phyloP scores from a whole-genome alignment of 495 filamentous ascomycete genomes.

The Aspergillus haitiensis region DNA sequence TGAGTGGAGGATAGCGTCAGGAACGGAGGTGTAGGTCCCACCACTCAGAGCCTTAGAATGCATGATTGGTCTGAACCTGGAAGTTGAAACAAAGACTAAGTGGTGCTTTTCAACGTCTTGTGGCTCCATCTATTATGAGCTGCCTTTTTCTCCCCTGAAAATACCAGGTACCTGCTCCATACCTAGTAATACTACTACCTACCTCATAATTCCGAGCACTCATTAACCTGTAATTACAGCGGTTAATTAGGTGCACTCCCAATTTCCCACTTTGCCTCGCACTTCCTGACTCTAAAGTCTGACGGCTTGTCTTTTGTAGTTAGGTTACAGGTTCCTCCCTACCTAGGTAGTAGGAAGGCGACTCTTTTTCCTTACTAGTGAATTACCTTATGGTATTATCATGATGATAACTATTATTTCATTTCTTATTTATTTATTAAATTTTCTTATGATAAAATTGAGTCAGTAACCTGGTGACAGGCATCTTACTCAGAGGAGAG shows the following conservation, averaged over 20 bases:
- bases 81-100: slow-evolving; percentile 26
- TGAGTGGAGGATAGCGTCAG: slow-evolving; percentile 23
- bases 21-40: slow-evolving; percentile 16
- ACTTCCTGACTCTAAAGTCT: too few species aligned
- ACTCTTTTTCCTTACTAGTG: too few species aligned
- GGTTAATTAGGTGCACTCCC: background rate
- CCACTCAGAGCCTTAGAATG: background rate
- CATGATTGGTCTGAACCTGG: slow-evolving; percentile 15
- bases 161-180: background rate
- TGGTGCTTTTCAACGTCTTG: slow-evolving; percentile 19
- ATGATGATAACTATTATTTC: too few species aligned
- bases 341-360: too few species aligned
- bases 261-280: too few species aligned
- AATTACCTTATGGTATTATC: too few species aligned
- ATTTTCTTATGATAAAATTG: background rate
- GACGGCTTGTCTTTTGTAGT: too few species aligned
- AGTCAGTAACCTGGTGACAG: background rate
- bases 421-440: too few species aligned
- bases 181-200: background rate
- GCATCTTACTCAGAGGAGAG: background rate
- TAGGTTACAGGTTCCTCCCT: too few species aligned
- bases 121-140: slow-evolving; percentile 14
- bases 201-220: background rate
- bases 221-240: slow-evolving; percentile 2
- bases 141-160: slow-evolving; percentile 20